A percentile compares a stretch with the other conserved stretches of the same genome.
Conservation (phyloP, 352 stramenopile genomes). For the Globisporangium radiosum region DNA sequence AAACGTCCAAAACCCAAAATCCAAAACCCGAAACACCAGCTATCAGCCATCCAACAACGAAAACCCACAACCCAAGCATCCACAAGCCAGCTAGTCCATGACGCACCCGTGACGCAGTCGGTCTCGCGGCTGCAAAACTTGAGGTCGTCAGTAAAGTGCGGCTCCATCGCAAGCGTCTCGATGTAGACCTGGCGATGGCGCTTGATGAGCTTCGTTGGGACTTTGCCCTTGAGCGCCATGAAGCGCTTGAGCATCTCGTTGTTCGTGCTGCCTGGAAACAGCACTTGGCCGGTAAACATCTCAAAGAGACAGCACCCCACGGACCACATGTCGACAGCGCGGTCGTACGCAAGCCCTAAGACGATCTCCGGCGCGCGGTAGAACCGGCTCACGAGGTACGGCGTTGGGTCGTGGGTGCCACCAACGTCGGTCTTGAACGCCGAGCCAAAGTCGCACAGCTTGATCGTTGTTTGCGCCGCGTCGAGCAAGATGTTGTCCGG, state of each 20-base stretch:
- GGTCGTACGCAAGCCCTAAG: conserved; percentile 89
- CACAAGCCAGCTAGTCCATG: neutral
- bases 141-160: conserved; percentile 82
- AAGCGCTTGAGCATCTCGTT: conserved; percentile 97
- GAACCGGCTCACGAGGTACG: conserved; percentile 98
- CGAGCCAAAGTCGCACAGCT: conserved; percentile 97
- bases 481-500: conserved; percentile 97
- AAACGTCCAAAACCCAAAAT: too few species aligned
- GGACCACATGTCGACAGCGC: conserved; percentile 97
- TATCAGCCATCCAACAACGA: neutral
- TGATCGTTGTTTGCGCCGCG: conserved; percentile 92
- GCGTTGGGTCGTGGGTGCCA: conserved; percentile 92
- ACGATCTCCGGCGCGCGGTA: conserved; percentile 97
- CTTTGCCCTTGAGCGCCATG: conserved; percentile 93
- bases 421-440: conserved; percentile 89
- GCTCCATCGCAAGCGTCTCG: conserved; percentile 80
- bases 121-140: conserved; percentile 81
- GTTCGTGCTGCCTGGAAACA: conserved; percentile 96
- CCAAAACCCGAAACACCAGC: too few species aligned
- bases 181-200: conserved; percentile 72
- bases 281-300: conserved; percentile 96
- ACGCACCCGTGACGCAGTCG: conserved; percentile 71
- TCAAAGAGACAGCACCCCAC: conserved; percentile 96
- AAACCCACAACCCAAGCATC: neutral
- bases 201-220: conserved; percentile 83